Evolutionary conservation across 2,329 filamentous ascomycete genomes (phyloP).

Genomic region (Sclerotinia minor): DNA sequence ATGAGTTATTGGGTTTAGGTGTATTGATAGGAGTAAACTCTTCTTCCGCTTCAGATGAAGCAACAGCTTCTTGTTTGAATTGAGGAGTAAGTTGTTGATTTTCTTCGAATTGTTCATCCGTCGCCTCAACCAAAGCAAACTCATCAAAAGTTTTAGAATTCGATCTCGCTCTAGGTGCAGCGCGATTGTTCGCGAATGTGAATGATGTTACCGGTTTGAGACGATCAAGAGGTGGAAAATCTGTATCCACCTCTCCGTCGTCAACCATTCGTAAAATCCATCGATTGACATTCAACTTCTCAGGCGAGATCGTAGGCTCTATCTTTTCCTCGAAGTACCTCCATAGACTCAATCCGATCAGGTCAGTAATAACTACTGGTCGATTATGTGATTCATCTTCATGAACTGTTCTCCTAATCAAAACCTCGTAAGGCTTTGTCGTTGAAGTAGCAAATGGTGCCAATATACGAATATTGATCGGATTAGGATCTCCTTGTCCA

Average conservation of each 20-base stretch:
- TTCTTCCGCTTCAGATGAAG: constrained; percentile 45
- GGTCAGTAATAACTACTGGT: constrained; percentile 71
- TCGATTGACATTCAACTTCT: constrained; percentile 75
- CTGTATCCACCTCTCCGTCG: constrained; percentile 80
- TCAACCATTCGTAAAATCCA: constrained; percentile 84
- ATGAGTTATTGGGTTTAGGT: constrained; percentile 33
- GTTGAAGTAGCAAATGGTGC: constrained; percentile 67
- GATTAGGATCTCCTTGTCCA: constrained; percentile 75
- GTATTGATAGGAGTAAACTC: constrained; percentile 45
- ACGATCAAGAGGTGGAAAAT: constrained; percentile 76
- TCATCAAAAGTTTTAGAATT: constrained; percentile 80
- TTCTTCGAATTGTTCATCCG: constrained; percentile 64
- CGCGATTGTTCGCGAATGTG: constrained; percentile 76
- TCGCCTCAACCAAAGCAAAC: constrained; percentile 75
- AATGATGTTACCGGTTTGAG: constrained; percentile 75
- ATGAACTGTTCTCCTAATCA: constrained; percentile 68
- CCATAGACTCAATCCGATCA: constrained; percentile 79
- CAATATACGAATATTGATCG: constrained; percentile 75
- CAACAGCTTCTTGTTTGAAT: constrained; percentile 56
- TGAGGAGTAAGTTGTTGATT: constrained; percentile 69
- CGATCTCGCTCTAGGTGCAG: constrained; percentile 54
- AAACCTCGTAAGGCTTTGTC: constrained; percentile 67
- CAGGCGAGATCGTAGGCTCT: constrained; percentile 62
- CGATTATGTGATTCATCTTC: constrained; percentile 63
- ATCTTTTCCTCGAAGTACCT: constrained; percentile 75